phyloP scores from a whole-genome alignment of 2,329 filamentous ascomycete species.

The Aspergillus candidus region DNA sequence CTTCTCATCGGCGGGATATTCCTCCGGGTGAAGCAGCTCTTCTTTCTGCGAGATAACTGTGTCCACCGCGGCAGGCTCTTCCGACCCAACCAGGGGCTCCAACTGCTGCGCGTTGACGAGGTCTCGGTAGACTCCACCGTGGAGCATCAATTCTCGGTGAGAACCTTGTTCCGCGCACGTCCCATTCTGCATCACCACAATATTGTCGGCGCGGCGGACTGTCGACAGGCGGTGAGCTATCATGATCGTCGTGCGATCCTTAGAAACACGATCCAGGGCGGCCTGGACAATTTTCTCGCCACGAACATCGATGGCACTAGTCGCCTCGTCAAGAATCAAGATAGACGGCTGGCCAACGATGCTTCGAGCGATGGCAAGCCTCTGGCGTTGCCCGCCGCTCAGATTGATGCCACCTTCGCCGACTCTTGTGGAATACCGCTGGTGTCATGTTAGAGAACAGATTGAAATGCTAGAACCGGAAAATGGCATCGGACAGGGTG shows the following conservation, averaged over 20 bases:
- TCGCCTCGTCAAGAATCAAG: conserved; percentile 70
- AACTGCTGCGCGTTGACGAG: conserved; percentile 51
- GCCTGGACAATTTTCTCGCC: conserved; percentile 52
- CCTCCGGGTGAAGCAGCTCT: neutral
- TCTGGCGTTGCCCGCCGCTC: conserved; percentile 79
- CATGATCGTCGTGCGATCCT: conserved; percentile 64
- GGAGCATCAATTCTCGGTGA: conserved; percentile 59
- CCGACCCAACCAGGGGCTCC: conserved; percentile 8
- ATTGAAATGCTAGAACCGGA: conserved; percentile 47
- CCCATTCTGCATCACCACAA: conserved; percentile 69
- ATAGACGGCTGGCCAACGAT: conserved; percentile 62
- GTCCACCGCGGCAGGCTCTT: neutral
- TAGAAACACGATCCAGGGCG: conserved; percentile 50
- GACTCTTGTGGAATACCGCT: conserved; percentile 50
- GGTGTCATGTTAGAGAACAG: conserved; percentile 45
- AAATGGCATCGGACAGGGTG: too few relatives aligned
- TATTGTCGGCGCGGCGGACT: conserved; percentile 69
- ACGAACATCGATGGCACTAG: conserved; percentile 57
- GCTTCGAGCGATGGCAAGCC: conserved; percentile 68
- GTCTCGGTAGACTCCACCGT: conserved; percentile 58
- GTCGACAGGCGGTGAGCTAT: conserved; percentile 71
- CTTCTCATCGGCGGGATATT: neutral
- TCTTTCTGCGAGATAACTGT: neutral
- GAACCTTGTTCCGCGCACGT: conserved; percentile 66
- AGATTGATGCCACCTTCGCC: conserved; percentile 73